Conservation (phyloP, 179 eudicot species). For the Camellia oleifera region DNA sequence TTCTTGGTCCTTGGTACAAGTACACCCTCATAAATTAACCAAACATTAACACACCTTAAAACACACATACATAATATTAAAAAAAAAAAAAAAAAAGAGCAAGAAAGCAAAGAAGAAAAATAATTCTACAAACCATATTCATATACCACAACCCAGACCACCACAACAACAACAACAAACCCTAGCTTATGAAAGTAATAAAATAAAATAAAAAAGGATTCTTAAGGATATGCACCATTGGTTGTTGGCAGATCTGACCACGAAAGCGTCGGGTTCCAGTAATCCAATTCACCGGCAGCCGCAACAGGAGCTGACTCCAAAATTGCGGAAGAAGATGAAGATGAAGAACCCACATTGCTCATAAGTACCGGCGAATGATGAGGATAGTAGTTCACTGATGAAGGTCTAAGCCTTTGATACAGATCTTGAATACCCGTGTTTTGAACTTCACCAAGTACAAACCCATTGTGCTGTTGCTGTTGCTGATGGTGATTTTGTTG, state of each 20-base stretch:
- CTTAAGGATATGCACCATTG: slow-evolving; percentile 60
- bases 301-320: slow-evolving; percentile 45
- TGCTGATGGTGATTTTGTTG: slow-evolving; percentile 1
- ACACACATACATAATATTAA: slow-evolving; percentile 20
- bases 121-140: slow-evolving; percentile 19
- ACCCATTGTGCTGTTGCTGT: slow-evolving; percentile 29
- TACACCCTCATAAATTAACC: slow-evolving; percentile 16
- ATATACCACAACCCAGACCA: slow-evolving; percentile 30
- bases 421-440: slow-evolving; percentile 45
- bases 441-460: slow-evolving; percentile 32
- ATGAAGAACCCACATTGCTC: slow-evolving; percentile 22
- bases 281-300: slow-evolving; percentile 38
- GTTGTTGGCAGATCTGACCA: slow-evolving; percentile 63
- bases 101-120: slow-evolving; percentile 9
- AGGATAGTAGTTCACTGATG: slow-evolving; percentile 27
- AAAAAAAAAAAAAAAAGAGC: neutral
- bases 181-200: slow-evolving; percentile 13
- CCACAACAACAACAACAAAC: slow-evolving; percentile 7
- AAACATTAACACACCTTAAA: slow-evolving; percentile 14
- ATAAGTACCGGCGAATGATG: slow-evolving; percentile 26
- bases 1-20: neutral
- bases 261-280: slow-evolving; percentile 40
- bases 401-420: slow-evolving; percentile 58
- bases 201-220: neutral
- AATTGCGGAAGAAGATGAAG: slow-evolving; percentile 30